A percentile compares a stretch with the other conserved stretches of the same genome.
Evolutionary conservation across 176 grass and related monocot species (phyloP).

Genomic region (Urochloa ruziziensis): DNA sequence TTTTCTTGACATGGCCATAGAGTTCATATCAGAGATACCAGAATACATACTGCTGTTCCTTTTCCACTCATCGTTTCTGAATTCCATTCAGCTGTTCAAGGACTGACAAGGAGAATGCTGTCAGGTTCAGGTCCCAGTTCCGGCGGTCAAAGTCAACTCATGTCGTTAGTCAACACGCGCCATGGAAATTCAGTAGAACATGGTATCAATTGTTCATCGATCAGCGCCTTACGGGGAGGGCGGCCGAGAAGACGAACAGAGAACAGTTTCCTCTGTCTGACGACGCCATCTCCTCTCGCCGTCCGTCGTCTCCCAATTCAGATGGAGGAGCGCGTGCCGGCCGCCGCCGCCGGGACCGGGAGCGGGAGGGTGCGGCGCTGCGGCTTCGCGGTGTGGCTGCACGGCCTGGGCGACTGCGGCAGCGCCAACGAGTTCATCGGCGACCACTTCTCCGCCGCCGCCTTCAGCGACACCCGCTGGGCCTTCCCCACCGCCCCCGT

Average conservation of each 20-base stretch:
- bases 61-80: too few species aligned
- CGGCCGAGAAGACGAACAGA: not conserved
- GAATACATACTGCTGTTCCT: too few species aligned
- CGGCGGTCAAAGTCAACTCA: not conserved
- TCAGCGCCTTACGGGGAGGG: not conserved
- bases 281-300: not conserved
- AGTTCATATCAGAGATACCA: too few species aligned
- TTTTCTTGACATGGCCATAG: too few species aligned
- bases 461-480: slow-evolving; percentile 51
- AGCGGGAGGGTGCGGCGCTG: not conserved
- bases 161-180: not conserved
- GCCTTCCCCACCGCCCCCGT: slow-evolving; percentile 56
- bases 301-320: not conserved
- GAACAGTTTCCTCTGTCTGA: not conserved
- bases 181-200: not conserved
- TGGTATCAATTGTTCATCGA: not conserved
- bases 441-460: slow-evolving; percentile 41
- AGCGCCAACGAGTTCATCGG: slow-evolving; percentile 50
- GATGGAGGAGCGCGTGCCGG: slow-evolving; percentile 19
- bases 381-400: slow-evolving; percentile 63
- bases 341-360: not conserved
- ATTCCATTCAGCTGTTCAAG: too few species aligned
- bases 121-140: too few species aligned
- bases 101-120: too few species aligned
- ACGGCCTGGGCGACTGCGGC: slow-evolving; percentile 69